Evolutionary conservation across 1,139 yeast genomes (phyloP), one percentile per base, ranked within the genome.

Genomic region (Petasospora rhodanensis): DNA sequence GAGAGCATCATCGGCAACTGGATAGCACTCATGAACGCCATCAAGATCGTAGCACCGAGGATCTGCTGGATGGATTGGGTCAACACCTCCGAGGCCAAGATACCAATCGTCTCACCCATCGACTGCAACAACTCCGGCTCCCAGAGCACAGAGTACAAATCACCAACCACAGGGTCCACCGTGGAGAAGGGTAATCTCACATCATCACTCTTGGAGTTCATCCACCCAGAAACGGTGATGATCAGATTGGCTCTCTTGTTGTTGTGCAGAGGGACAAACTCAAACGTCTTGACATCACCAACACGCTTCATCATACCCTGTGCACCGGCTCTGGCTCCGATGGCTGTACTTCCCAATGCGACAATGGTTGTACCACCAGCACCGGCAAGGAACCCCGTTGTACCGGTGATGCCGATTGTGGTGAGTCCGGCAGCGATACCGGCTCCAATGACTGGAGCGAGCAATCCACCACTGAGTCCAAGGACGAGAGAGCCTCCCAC

Each of bases 401-500:
- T 87, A 14, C 99, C 98, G 2, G 85, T 68, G 18, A 93, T 83
- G 18, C 99, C 99, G 19, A 91, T 77, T 0, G 98, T 91, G 0
- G 97, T 81, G 28, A 93, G 66, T 9, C 98, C 99, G 3, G 98
- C 97, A 2, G 98, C 98, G 18, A 93, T 56, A 48, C 99, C 98
- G 1, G 97, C 97, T 28, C 98, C 98, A 51, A 93, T 93, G 5
- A 93, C 95, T 0, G 99, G 99, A 0, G 98, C 98, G 31, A 93
- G 64, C 29, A 93, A 61, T 3, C 99, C 99, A 11, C 96, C 97
- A 36, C 96, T 85, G 19, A 93, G 66, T 2, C 98, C 98, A 39
- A 93, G 76, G 2, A 94, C 95, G 19, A 93, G 66, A 0, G 96
- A 89, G 1, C 99, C 99, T 12, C 98, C 97, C n/a, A 89, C 69